Conservation (phyloP, 441 rosid genomes). For the Rhodomyrtus psidioides region DNA sequence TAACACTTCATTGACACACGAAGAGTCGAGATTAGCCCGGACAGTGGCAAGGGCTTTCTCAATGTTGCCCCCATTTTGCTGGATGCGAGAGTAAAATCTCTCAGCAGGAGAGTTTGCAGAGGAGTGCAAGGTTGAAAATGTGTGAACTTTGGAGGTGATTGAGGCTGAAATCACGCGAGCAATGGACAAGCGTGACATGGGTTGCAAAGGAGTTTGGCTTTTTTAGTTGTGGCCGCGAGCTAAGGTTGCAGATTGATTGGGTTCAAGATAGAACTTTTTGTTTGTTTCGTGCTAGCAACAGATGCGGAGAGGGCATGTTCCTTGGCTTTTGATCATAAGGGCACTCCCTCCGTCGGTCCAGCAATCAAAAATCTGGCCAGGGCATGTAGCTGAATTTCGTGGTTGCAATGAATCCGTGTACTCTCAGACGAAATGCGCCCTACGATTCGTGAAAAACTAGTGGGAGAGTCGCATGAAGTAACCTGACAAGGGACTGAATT, state of each 20-base stretch:
- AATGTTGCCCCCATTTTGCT: conserved; percentile 20
- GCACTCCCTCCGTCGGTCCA: background rate
- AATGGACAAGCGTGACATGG: conserved; percentile 14
- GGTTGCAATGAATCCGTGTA: background rate
- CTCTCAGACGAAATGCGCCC: background rate
- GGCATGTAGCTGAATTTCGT: background rate
- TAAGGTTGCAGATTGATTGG: background rate
- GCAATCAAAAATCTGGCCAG: background rate
- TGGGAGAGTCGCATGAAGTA: background rate
- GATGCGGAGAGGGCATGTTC: background rate
- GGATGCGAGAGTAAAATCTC: conserved; percentile 33
- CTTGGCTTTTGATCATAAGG: background rate
- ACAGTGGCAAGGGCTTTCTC: conserved; percentile 30
- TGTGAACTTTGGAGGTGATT: conserved; percentile 7
- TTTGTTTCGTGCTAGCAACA: background rate
- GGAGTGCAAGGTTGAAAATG: conserved; percentile 16
- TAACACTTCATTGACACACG: conserved; percentile 50
- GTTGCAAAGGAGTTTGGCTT: background rate
- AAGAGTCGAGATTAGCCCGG: conserved; percentile 37
- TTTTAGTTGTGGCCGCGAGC: background rate
- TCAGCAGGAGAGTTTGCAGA: conserved; percentile 34
- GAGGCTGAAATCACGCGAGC: conserved; percentile 15
- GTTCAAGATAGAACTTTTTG: background rate
- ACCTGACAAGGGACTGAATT: background rate
- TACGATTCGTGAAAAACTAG: too few relatives aligned